A percentile compares a stretch with the other conserved stretches of the same genome.
phyloP scores from a whole-genome alignment of 1,284 basidiomycete genomes.

The Sporisorium iseilematis-ciliati region DNA sequence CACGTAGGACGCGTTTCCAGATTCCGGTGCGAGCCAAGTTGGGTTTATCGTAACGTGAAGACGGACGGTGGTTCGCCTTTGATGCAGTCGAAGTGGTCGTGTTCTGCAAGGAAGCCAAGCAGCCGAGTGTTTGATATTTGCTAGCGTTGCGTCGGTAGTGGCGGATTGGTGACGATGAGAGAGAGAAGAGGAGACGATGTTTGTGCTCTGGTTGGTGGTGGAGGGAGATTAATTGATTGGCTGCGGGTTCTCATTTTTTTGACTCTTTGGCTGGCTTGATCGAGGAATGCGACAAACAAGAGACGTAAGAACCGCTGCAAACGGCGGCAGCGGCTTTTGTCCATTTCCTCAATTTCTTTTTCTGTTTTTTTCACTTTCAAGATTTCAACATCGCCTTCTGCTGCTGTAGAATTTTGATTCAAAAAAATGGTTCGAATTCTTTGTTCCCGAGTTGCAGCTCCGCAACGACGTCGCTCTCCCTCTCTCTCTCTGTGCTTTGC shows the following conservation, averaged over 20 bases:
- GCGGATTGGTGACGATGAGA: constrained; percentile 8
- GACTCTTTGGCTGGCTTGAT: background rate
- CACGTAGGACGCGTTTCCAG: constrained; percentile 12
- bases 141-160: background rate
- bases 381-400: constrained; percentile 7
- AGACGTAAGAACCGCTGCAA: background rate
- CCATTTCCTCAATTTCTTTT: background rate
- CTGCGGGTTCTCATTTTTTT: constrained; percentile 4
- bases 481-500: no score
- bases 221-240: constrained; percentile 32
- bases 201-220: constrained; percentile 10
- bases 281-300: constrained; percentile 4
- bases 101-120: background rate
- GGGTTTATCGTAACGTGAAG: background rate
- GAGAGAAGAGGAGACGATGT: constrained; percentile 2
- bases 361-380: background rate
- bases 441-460: background rate
- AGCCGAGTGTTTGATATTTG: background rate
- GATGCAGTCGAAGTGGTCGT: no score
- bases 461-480: background rate
- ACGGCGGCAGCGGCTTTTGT: constrained; percentile 5
- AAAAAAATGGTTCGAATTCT: background rate
- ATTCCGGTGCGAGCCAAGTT: constrained; percentile 6
- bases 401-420: background rate
- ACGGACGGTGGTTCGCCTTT: background rate